Evolutionary conservation across 1,284 basidiomycete genomes (phyloP), one percentile per base, ranked within the genome.

Genomic region (Melampsora americana): DNA sequence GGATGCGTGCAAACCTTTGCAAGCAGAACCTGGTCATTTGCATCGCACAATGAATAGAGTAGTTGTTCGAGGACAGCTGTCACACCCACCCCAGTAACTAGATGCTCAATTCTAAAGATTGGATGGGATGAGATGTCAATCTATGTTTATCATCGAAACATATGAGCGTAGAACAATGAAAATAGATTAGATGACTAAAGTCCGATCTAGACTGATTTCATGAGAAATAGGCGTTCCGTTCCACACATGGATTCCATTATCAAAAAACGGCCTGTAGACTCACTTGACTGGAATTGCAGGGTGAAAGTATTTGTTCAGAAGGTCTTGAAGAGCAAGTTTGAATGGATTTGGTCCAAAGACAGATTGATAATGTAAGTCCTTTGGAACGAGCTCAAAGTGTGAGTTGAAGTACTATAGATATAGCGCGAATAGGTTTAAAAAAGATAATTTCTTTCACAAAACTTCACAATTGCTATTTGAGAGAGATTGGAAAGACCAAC

Each of bases 231-330:
- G 26, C n/a, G n/a, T 50, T 14, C 18, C 7, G 23, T 39, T 28
- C 32, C 18, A 5, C 16, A 30, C 26, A 46, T 30, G 12, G 46
- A 28, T 28, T 9, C 9, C n/a, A 46, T n/a, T 14, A n/a, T n/a
- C 9, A 26, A 39, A 46, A 44, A 18, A 59, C 9, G n/a, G 28
- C 16, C 20, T 26, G 5, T 14, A 11, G 20, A 23, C 48, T 64
- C 39, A 72, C 70, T 39, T 30, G 2, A 72, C 44, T 28, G 61
- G 42, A n/a, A 56, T 53, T 39, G 35, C 7, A 20, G 70, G 60
- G 23, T 65, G 46, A 35, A 72, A 72, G 61, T 72, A 65, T 65
- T 72, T 14, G 50, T 72, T 72, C 44, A 72, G 26, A 53, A 65
- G 35, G 23, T 20, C 20, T n/a, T 46, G 64, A n/a, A 72, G 60